Conservation (phyloP, 179 eudicot genomes). For the Heliamphora pulchella region DNA sequence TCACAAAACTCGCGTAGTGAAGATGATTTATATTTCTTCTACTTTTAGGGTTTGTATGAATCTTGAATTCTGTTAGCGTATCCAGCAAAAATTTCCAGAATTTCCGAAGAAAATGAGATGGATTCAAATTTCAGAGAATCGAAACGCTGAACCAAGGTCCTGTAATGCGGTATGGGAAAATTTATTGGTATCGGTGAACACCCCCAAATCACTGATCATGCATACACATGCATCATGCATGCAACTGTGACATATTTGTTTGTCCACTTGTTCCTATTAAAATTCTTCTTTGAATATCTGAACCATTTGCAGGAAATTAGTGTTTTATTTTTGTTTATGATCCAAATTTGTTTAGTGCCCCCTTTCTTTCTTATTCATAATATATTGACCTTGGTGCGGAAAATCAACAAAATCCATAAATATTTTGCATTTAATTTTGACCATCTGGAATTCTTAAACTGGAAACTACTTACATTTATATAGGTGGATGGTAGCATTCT, state of each 20-base stretch:
- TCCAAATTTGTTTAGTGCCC: neutral
- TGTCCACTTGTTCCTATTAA: neutral
- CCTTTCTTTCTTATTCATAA: neutral
- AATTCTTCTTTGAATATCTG: neutral
- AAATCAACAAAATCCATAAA: neutral
- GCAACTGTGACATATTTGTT: neutral
- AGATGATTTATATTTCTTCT: neutral
- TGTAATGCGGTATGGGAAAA: no score
- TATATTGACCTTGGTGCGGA: neutral
- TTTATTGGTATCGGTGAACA: no score
- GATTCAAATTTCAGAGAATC: no score
- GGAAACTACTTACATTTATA: neutral
- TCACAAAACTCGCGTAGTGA: neutral
- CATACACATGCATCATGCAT: no score
- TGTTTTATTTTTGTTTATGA: neutral
- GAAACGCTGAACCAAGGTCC: no score
- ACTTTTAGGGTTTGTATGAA: neutral
- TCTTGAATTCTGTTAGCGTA: neutral
- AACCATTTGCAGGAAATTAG: neutral
- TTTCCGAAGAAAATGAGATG: no score
- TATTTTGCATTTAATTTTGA: neutral
- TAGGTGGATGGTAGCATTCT: neutral
- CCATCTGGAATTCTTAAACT: constrained; percentile 8
- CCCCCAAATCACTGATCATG: no score
- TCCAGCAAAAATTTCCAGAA: neutral